These are phyloP conservation scores for Lipomyces sp. DNA, from an alignment of 805 yeast species.

Conservation along the genomic window DNA sequence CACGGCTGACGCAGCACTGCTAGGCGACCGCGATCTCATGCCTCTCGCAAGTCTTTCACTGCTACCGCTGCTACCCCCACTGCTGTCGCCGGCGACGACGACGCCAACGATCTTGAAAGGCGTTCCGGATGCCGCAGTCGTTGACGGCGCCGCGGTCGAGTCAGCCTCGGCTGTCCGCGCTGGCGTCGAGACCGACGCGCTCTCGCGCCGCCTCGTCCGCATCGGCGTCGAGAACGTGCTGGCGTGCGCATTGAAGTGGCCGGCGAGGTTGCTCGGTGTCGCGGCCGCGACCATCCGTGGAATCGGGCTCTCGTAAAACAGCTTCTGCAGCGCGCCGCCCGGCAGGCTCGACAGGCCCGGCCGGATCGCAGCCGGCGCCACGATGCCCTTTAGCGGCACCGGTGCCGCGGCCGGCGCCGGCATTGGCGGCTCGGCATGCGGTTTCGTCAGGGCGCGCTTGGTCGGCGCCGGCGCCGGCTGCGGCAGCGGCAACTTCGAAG, in stretches of 20 bases:
- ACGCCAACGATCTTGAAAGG: no score
- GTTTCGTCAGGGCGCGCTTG: not conserved
- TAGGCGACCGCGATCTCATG: constrained; percentile 1
- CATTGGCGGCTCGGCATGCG: not conserved
- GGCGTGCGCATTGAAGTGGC: no score
- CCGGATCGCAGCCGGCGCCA: not conserved
- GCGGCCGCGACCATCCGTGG: not conserved
- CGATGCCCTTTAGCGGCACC: not conserved
- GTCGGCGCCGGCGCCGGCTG: not conserved
- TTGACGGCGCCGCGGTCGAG: no score
- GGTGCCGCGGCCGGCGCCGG: not conserved
- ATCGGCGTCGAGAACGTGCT: no score
- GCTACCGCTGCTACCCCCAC: no score
- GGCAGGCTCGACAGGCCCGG: no score
- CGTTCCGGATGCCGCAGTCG: no score
- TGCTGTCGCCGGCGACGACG: not conserved
- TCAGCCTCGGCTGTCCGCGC: no score
- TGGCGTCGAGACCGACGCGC: no score
- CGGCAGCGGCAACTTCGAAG: not conserved
- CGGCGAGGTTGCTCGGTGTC: no score
- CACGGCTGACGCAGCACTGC: not conserved
- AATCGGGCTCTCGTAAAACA: not conserved
- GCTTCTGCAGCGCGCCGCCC: not conserved
- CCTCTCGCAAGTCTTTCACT: not conserved
- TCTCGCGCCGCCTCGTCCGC: no score